Evolutionary conservation across 2,329 filamentous ascomycete genomes (phyloP).

Genomic region (Shiraia bambusicola): DNA sequence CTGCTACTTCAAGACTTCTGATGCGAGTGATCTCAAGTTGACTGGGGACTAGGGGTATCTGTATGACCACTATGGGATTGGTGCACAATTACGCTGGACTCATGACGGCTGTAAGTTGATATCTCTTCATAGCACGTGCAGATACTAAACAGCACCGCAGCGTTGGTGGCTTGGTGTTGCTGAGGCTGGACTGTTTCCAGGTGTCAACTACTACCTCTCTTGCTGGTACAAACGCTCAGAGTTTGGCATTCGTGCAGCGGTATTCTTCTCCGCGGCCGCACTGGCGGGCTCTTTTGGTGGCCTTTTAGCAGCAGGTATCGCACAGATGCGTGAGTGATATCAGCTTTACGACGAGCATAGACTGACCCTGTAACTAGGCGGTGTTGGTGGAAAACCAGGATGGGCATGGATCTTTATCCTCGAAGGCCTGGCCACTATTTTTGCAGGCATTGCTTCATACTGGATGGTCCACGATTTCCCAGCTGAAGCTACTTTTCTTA

Average conservation of each 20-base stretch:
- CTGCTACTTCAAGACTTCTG: background rate
- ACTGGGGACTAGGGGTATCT: conserved; percentile 60
- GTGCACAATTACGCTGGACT: conserved; percentile 64
- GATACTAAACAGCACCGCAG: conserved; percentile 9
- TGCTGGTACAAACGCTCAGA: conserved; percentile 83
- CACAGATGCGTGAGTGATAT: conserved; percentile 54
- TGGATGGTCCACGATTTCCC: conserved; percentile 82
- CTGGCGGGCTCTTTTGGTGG: conserved; percentile 77
- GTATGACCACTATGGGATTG: conserved; percentile 70
- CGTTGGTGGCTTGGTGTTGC: conserved; percentile 67
- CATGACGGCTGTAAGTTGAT: conserved; percentile 56
- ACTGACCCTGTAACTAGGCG: conserved; percentile 41
- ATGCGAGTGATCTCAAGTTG: background rate
- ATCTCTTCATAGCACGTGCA: background rate
- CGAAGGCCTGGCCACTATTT: conserved; percentile 68
- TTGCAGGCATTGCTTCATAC: conserved; percentile 65
- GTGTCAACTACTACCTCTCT: conserved; percentile 75
- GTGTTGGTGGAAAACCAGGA: conserved; percentile 53
- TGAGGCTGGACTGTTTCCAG: conserved; percentile 67
- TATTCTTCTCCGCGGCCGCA: conserved; percentile 83
- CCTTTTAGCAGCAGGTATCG: conserved; percentile 70
- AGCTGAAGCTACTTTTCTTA: conserved; percentile 71
- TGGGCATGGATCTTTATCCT: conserved; percentile 57
- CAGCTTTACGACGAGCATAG: too few relatives aligned
- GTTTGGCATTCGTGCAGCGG: conserved; percentile 75